phyloP scores from a whole-genome alignment of 768 basidiomycete genomes.

The Sarcodon sp. region DNA sequence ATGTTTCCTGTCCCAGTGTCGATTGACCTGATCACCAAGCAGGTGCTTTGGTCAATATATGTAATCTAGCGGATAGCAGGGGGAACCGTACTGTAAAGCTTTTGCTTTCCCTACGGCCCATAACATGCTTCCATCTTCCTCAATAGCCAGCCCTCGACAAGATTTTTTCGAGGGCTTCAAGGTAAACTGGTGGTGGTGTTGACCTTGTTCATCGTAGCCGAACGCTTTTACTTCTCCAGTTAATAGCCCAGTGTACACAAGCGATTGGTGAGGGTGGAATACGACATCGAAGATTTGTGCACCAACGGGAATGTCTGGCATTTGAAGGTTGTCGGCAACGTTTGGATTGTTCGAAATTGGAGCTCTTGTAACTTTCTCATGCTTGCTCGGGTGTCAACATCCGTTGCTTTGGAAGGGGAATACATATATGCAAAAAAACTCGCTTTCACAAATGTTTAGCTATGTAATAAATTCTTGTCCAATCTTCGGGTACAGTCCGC shows the following conservation, averaged over 20 bases:
- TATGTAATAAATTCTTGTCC: too few relatives aligned
- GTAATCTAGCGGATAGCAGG: background rate
- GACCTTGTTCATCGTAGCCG: constrained; percentile 60
- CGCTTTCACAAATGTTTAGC: background rate
- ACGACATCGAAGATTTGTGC: constrained; percentile 82
- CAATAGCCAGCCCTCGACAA: constrained; percentile 60
- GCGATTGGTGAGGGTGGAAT: constrained; percentile 65
- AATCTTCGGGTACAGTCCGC: too few relatives aligned
- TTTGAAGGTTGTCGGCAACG: constrained; percentile 6
- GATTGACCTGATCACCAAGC: constrained; percentile 6
- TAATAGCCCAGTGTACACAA: constrained; percentile 70
- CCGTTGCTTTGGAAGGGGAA: too few relatives aligned
- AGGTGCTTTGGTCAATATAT: background rate
- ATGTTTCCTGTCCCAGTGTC: constrained; percentile 13
- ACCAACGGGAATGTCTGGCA: constrained; percentile 56
- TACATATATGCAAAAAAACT: background rate
- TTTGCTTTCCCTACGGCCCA: constrained; percentile 79
- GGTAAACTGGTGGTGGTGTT: constrained; percentile 41
- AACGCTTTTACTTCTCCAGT: constrained; percentile 80
- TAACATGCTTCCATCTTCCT: constrained; percentile 53
- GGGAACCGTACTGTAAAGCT: constrained; percentile 51
- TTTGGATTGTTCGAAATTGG: background rate
- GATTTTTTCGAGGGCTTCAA: constrained; percentile 73
- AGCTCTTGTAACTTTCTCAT: background rate
- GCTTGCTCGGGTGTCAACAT: background rate